Conservation (phyloP, 345 rosid species). For the Schrenkiella parvula region DNA sequence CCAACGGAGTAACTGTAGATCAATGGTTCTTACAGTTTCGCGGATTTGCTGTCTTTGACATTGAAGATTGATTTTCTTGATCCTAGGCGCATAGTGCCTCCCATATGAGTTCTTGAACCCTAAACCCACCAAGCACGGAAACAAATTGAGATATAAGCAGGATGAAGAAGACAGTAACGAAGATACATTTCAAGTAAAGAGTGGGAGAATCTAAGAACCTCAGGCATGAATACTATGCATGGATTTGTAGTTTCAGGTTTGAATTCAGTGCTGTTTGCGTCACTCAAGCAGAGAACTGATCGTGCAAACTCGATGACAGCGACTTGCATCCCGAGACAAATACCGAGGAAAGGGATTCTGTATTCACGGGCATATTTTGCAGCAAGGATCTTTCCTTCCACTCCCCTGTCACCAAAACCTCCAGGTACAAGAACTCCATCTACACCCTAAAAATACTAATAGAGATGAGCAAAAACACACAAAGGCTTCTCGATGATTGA, state of each 20-base stretch:
- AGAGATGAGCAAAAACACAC: background rate
- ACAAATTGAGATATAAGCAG: background rate
- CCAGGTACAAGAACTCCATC: slow-evolving; percentile 95
- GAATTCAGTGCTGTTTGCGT: slow-evolving; percentile 91
- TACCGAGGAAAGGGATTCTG: slow-evolving; percentile 76
- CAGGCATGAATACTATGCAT: slow-evolving; percentile 93
- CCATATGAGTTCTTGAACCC: slow-evolving; percentile 97
- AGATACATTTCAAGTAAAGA: background rate
- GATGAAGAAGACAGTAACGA: background rate
- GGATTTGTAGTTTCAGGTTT: slow-evolving; percentile 63
- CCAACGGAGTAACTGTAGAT: background rate
- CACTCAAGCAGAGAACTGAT: slow-evolving; percentile 60
- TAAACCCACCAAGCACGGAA: slow-evolving; percentile 21
- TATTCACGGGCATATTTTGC: slow-evolving; percentile 89
- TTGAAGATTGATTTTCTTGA: slow-evolving; percentile 76
- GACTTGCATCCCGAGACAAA: slow-evolving; percentile 93
- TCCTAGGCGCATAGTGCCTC: slow-evolving; percentile 96
- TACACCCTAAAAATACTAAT: slow-evolving; percentile 47
- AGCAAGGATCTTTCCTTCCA: slow-evolving; percentile 87
- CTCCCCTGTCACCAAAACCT: slow-evolving; percentile 97
- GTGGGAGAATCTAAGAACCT: slow-evolving; percentile 40
- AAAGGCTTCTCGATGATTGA: background rate
- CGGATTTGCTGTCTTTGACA: slow-evolving; percentile 61
- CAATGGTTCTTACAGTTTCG: slow-evolving; percentile 61
- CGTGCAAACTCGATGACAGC: slow-evolving; percentile 94